Evolutionary conservation across 2,329 filamentous ascomycete genomes (phyloP).

Genomic region (Aspergillus sp.): DNA sequence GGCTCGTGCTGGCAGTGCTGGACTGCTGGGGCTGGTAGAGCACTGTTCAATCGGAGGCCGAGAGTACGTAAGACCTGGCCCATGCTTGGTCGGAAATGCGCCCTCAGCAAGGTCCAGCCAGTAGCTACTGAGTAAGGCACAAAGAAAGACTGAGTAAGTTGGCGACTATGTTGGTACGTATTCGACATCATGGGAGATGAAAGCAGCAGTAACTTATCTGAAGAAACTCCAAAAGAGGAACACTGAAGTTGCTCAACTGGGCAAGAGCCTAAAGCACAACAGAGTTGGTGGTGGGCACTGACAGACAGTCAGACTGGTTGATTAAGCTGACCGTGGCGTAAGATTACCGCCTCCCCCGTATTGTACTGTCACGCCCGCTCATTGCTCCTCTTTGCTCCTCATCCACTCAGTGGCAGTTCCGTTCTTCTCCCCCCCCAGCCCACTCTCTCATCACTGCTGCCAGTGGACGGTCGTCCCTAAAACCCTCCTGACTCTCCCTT

Average conservation of each 20-base stretch:
- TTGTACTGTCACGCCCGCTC: not conserved
- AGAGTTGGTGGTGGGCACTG: too few relatives aligned
- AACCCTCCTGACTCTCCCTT: slow-evolving; percentile 13
- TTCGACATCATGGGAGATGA: not conserved
- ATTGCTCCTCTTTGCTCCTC: not conserved
- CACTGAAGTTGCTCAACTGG: not conserved
- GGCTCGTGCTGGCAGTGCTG: slow-evolving; percentile 1
- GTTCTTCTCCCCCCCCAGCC: not conserved
- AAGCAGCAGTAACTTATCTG: too few relatives aligned
- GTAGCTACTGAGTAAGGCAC: not conserved
- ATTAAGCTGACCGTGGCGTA: not conserved
- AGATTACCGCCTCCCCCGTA: not conserved
- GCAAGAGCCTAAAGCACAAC: too few relatives aligned
- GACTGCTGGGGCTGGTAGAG: not conserved
- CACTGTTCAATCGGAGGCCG: slow-evolving; percentile 8
- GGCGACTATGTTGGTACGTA: not conserved
- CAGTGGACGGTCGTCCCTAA: slow-evolving; percentile 12
- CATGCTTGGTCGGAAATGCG: slow-evolving; percentile 1
- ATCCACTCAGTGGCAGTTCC: not conserved
- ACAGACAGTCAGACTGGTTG: not conserved
- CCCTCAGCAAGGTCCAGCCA: not conserved
- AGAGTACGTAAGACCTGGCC: slow-evolving; percentile 5
- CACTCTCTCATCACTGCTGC: not conserved
- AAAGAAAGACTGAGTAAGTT: not conserved
- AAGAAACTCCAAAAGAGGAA: not conserved